phyloP scores from a whole-genome alignment of 345 rosid genomes.

The Acer negundo region DNA sequence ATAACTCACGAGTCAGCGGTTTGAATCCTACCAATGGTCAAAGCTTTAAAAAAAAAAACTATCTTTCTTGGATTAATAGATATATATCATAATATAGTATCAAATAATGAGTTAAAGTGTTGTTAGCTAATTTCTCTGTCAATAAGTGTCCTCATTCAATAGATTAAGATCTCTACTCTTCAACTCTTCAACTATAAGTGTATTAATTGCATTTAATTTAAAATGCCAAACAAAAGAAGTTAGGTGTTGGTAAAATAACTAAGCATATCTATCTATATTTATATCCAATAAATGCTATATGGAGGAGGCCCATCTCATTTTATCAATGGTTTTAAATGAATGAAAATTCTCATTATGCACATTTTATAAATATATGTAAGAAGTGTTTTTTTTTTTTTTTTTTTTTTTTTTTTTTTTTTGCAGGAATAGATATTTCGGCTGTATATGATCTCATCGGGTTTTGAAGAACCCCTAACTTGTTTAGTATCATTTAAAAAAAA shows the following conservation, averaged over 20 bases:
- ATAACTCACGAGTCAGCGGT: too few species aligned
- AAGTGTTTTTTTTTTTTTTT: too few species aligned
- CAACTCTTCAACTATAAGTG: not conserved
- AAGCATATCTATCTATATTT: not conserved
- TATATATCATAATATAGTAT: too few species aligned
- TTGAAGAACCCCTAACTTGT: accelerated
- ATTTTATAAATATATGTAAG: too few species aligned
- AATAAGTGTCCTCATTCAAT: not conserved
- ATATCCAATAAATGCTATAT: not conserved
- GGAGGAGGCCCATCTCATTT: not conserved
- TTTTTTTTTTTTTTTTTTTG: too few species aligned
- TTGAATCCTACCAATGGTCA: too few species aligned
- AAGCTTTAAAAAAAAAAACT: too few species aligned
- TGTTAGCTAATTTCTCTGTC: too few species aligned
- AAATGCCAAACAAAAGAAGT: not conserved
- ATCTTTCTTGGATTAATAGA: too few species aligned
- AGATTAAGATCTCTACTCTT: not conserved
- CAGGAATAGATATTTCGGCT: too few species aligned
- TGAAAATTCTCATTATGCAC: not conserved
- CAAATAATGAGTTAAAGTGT: too few species aligned
- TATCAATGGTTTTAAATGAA: not conserved
- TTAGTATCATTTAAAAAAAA: too few species aligned
- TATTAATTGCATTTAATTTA: not conserved
- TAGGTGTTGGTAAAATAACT: not conserved
- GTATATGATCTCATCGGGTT: accelerated